Evolutionary conservation across 495 filamentous ascomycete species (phyloP).

Genomic region (Aspergillus ellipticus): DNA sequence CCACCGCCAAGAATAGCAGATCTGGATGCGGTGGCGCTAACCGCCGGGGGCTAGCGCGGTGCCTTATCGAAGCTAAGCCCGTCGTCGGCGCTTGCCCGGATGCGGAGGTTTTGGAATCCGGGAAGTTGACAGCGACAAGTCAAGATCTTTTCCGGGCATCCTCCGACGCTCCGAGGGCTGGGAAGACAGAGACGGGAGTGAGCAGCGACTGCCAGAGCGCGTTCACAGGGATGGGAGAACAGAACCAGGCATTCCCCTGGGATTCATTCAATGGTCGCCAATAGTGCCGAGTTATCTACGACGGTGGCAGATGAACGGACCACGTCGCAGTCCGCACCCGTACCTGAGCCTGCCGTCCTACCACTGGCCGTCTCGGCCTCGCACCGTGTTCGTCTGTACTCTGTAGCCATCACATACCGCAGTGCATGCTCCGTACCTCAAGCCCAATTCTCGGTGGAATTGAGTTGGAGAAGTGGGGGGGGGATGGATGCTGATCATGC

Average conservation of each 20-base stretch:
- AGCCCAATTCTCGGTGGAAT: no score
- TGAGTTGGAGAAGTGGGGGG: no score
- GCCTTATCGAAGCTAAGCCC: not conserved
- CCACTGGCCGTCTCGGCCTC: not conserved
- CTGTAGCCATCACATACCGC: no score
- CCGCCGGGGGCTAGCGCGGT: not conserved
- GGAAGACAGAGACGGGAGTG: not conserved
- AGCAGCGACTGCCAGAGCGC: no score
- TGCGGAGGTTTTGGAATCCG: not conserved
- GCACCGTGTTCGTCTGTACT: not conserved
- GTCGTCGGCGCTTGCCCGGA: not conserved
- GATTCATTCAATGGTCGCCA: not conserved
- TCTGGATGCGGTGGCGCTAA: not conserved
- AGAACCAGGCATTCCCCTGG: no score
- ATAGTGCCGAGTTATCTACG: not conserved
- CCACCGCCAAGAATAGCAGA: constrained; percentile 1
- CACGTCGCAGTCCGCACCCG: not conserved
- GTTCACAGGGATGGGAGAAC: no score
- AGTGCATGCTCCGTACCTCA: no score
- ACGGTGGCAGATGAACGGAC: constrained; percentile 3
- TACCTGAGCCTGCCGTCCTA: not conserved
- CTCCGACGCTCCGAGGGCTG: no score
- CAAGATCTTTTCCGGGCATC: not conserved
- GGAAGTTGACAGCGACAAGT: not conserved
- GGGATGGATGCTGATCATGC: no score